Evolutionary conservation across 2,329 filamentous ascomycete species (phyloP).

Genomic region (Dissoconium aciculare): DNA sequence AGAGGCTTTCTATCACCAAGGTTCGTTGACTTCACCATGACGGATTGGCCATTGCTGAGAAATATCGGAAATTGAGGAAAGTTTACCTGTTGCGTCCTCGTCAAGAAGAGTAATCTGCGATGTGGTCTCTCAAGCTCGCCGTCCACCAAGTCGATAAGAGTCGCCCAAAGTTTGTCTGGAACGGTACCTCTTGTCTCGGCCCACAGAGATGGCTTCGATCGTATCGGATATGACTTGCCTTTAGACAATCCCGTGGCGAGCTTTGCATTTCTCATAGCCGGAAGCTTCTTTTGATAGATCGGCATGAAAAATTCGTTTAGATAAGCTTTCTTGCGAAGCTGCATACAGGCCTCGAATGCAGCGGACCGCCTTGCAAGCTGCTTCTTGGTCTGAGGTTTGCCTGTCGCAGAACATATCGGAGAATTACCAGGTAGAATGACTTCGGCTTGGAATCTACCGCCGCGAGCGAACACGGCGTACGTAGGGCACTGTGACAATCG

Average conservation of each 20-base stretch:
- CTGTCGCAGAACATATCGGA: slow-evolving; percentile 52
- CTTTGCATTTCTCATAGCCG: slow-evolving; percentile 72
- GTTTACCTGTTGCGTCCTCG: slow-evolving; percentile 47
- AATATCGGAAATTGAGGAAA: slow-evolving; percentile 58
- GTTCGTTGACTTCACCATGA: slow-evolving; percentile 38
- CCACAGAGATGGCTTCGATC: slow-evolving; percentile 67
- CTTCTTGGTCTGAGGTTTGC: slow-evolving; percentile 52
- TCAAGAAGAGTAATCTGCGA: slow-evolving; percentile 55
- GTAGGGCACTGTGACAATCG: slow-evolving; percentile 32
- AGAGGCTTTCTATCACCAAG: slow-evolving; percentile 32
- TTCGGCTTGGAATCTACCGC: slow-evolving; percentile 56
- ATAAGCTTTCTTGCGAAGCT: slow-evolving; percentile 49
- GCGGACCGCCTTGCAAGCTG: slow-evolving; percentile 72
- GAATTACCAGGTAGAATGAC: slow-evolving; percentile 62
- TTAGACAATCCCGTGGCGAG: slow-evolving; percentile 71
- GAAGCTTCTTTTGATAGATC: slow-evolving; percentile 53
- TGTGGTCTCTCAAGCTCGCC: slow-evolving; percentile 42
- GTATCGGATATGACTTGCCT: slow-evolving; percentile 59
- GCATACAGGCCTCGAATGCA: slow-evolving; percentile 66
- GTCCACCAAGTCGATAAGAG: slow-evolving; percentile 45
- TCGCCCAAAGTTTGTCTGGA: slow-evolving; percentile 45
- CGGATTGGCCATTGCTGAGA: slow-evolving; percentile 48
- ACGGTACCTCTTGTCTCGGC: slow-evolving; percentile 27
- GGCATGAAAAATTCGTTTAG: slow-evolving; percentile 65
- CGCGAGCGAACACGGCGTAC: slow-evolving; percentile 46